phyloP scores from a whole-genome alignment of 2,329 filamentous ascomycete species.

The Stachybotrys chartarum region DNA sequence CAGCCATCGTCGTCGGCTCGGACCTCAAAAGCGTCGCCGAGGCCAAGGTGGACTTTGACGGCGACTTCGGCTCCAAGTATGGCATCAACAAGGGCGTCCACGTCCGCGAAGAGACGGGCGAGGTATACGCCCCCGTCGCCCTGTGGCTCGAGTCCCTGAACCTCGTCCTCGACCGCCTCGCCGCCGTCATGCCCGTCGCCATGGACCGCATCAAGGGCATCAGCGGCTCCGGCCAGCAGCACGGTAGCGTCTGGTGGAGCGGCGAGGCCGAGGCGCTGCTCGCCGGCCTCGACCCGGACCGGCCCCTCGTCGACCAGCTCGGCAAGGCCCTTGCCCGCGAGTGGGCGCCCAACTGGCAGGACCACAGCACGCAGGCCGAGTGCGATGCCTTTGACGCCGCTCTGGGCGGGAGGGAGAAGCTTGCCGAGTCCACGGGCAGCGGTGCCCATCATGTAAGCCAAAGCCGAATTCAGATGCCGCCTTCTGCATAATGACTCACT shows the following conservation, averaged over 20 bases:
- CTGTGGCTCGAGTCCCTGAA: conserved; percentile 94
- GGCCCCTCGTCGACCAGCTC: conserved; percentile 66
- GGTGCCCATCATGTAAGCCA: conserved; percentile 81
- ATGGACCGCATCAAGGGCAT: conserved; percentile 72
- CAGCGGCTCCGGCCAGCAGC: conserved; percentile 92
- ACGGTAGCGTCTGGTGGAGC: conserved; percentile 94
- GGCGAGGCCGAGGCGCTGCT: conserved; percentile 60
- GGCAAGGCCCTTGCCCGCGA: conserved; percentile 69
- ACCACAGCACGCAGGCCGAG: conserved; percentile 87
- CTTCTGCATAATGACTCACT: too few species aligned
- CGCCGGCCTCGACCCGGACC: conserved; percentile 48
- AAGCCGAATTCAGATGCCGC: too few species aligned
- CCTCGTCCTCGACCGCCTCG: conserved; percentile 69
- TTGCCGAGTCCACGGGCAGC: conserved; percentile 81
- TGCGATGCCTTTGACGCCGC: conserved; percentile 79
- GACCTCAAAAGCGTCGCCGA: conserved; percentile 74
- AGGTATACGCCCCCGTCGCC: conserved; percentile 87
- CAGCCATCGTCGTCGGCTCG: conserved; percentile 77
- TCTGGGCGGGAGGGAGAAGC: conserved; percentile 56
- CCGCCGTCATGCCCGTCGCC: conserved; percentile 54
- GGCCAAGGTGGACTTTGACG: conserved; percentile 93
- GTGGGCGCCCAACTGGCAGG: conserved; percentile 95
- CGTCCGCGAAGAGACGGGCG: conserved; percentile 71
- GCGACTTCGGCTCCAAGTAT: conserved; percentile 67
- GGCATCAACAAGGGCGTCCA: conserved; percentile 82